These are phyloP conservation scores for Discostella stelligera DNA, from an alignment of 352 stramenopile genomes.

Conservation along the genomic window DNA sequence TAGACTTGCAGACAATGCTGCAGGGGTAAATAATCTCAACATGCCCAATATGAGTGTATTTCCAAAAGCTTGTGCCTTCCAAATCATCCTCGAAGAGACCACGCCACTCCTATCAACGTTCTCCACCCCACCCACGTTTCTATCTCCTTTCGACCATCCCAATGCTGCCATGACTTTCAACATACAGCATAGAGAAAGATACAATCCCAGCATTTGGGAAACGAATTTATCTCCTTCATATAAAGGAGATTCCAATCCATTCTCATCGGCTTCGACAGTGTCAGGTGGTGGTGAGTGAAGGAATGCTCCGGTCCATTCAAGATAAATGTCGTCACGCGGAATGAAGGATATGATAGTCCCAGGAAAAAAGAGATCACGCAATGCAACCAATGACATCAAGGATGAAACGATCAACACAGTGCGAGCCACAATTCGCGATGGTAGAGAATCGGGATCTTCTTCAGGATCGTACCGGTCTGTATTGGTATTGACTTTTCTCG, in stretches of 20 bases:
- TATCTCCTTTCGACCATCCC: constrained; percentile 39
- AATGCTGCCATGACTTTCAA: constrained; percentile 66
- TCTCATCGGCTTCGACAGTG: constrained; percentile 60
- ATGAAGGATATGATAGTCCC: constrained; percentile 68
- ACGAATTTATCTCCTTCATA: constrained; percentile 76
- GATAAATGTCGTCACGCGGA: constrained; percentile 79
- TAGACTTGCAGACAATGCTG: constrained; percentile 65
- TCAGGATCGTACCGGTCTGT: constrained; percentile 20
- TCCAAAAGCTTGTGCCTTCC: constrained; percentile 64
- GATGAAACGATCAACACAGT: constrained; percentile 65
- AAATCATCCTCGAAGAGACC: constrained; percentile 73
- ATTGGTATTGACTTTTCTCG: neutral
- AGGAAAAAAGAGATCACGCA: constrained; percentile 72
- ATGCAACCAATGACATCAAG: constrained; percentile 58
- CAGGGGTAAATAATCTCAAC: constrained; percentile 70
- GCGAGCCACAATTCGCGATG: constrained; percentile 64
- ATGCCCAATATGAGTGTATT: constrained; percentile 61
- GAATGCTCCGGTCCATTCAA: constrained; percentile 78
- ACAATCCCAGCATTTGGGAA: constrained; percentile 63
- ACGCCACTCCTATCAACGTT: constrained; percentile 59
- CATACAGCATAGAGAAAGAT: constrained; percentile 62
- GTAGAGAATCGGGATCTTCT: constrained; percentile 49
- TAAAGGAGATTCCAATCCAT: constrained; percentile 63
- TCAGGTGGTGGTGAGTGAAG: constrained; percentile 75
- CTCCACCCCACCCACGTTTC: constrained; percentile 18